A percentile compares a stretch with the other conserved stretches of the same genome.
These are phyloP conservation scores for Boletus bicolor DNA, from an alignment of 768 basidiomycete species.

Conservation along the genomic window DNA sequence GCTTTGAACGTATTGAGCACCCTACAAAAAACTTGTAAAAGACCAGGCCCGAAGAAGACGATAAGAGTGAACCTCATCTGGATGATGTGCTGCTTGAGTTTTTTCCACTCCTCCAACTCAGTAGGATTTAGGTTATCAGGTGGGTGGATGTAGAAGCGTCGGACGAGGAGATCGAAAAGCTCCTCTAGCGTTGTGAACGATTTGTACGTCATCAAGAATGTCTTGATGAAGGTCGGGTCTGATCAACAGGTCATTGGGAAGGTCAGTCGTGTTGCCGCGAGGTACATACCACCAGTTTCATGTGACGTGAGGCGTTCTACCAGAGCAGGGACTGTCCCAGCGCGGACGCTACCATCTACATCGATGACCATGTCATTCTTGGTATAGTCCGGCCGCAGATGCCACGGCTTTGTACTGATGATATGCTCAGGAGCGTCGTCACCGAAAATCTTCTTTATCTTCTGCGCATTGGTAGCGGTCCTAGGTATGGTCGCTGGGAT, in stretches of 20 bases:
- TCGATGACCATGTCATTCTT: conserved; percentile 82
- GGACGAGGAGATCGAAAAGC: conserved; percentile 75
- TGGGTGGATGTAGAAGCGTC: conserved; percentile 74
- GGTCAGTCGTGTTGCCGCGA: neutral
- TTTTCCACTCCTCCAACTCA: conserved; percentile 77
- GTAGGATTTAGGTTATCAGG: conserved; percentile 60
- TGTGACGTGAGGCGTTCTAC: conserved; percentile 91
- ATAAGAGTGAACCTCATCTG: conserved; percentile 67
- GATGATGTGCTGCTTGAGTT: conserved; percentile 82
- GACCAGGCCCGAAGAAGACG: neutral
- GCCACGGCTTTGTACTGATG: conserved; percentile 67
- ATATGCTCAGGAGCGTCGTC: conserved; percentile 47
- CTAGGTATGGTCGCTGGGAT: conserved; percentile 24
- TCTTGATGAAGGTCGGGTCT: conserved; percentile 80
- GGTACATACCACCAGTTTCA: conserved; percentile 70
- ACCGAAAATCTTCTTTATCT: conserved; percentile 70
- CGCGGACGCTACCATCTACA: conserved; percentile 78
- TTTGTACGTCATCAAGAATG: conserved; percentile 95
- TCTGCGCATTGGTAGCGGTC: conserved; percentile 39
- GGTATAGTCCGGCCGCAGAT: conserved; percentile 76
- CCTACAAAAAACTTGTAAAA: conserved; percentile 28
- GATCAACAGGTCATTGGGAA: conserved; percentile 5
- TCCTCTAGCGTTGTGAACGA: conserved; percentile 86
- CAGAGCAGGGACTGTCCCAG: conserved; percentile 81
- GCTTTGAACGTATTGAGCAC: conserved; percentile 89